Base-by-base conservation (phyloP, 2,329 filamentous ascomycete species). In the Ophiostoma himal-ulmi region DNA sequence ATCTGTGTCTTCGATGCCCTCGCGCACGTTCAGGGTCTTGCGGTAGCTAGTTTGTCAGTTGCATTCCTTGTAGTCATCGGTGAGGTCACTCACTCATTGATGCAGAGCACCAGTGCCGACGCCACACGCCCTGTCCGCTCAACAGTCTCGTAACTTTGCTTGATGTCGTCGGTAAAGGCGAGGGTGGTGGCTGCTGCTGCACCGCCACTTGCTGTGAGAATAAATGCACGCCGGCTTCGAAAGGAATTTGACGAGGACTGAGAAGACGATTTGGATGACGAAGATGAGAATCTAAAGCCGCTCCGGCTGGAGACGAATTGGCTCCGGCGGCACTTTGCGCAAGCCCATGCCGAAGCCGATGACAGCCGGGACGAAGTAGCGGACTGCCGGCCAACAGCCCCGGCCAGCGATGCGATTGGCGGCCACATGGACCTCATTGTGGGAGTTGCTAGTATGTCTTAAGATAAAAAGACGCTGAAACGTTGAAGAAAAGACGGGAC, bases 111-210 rank as follows among this genome's bases (percentile, higher is more conserved):
- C 75, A 98, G 80, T 37, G 91, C 88, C 36, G 86, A 83, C 13
- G 89, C 88, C 30, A 98, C 94, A 73, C 94, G 86, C 10, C 91
- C 91, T 44, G 91, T 91, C 74, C 94, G 86, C 80, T 93, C 89
- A 1, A 86, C 86, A 13, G 92, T 91, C 69, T 89, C 87, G 77
- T 92, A 94, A 44, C 86, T 85, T 81, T 92, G 89, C 78, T 90
- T 91, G 74, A 93, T 88, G 74, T 96, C 89, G 77, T 90, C 87
- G 37, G 83, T 83, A 72, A 89, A 88, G 30, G 85, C 84, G 37
- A 87, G 75, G 1, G 76, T 79, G 7, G 82, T 81, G n/a, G 81
- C 81, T 13, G 82, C 81, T 0, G 74, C 70, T 11, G 82, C 79
- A 2, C 81, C 84, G n/a, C 85, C 83, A 1, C 82, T 80, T 6